Conservation (phyloP, 169 alveolate species). For the Pseudocohnilembus persalinus region DNA sequence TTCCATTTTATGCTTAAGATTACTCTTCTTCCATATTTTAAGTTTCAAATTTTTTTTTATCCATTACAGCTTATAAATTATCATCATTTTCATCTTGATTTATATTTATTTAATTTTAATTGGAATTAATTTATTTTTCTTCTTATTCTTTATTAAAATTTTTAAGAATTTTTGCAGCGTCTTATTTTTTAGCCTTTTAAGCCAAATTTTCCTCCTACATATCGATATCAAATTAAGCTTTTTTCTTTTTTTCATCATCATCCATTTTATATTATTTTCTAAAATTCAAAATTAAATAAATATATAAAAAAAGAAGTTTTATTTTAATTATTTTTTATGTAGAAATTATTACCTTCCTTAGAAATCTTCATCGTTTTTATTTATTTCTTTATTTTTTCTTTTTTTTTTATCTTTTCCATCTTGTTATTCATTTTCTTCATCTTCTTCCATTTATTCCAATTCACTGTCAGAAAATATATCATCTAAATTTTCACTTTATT, state of each 20-base stretch:
- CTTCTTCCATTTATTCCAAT: constrained; percentile 24
- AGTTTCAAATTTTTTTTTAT: background rate
- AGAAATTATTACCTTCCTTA: constrained; percentile 16
- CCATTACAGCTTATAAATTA: background rate
- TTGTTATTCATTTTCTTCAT: constrained; percentile 8
- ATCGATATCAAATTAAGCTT: constrained; percentile 3
- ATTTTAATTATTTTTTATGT: no score
- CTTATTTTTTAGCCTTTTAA: background rate
- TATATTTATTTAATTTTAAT: constrained; percentile 20
- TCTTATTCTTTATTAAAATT: constrained; percentile 17
- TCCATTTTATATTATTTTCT: background rate
- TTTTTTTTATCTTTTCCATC: background rate
- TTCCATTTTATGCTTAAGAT: background rate
- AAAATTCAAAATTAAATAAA: background rate
- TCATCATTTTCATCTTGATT: constrained; percentile 28
- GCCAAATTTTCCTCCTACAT: background rate
- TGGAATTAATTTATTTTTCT: constrained; percentile 20
- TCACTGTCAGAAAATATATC: constrained; percentile 26
- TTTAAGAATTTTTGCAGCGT: background rate
- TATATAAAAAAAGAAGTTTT: background rate
- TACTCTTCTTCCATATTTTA: background rate
- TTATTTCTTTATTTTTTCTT: constrained; percentile 1
- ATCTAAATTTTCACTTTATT: constrained; percentile 18
- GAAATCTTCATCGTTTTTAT: constrained; percentile 21
- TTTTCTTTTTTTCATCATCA: constrained; percentile 4